Evolutionary conservation across 2,329 filamentous ascomycete species (phyloP).

Genomic region (Aspergillus novofumigatus): DNA sequence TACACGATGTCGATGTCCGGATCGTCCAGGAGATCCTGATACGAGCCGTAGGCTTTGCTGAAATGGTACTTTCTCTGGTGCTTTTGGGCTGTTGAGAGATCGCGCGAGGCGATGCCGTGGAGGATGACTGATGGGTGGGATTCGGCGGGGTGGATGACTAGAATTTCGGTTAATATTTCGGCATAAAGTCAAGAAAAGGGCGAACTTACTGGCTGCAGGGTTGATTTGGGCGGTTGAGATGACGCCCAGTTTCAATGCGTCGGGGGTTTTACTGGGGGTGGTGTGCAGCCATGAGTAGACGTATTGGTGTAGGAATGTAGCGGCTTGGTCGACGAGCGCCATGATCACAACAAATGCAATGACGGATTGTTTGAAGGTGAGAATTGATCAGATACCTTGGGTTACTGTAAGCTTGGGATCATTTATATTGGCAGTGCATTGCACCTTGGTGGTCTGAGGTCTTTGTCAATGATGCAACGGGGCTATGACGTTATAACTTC

Average conservation of each 20-base stretch:
- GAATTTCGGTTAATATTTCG: not conserved
- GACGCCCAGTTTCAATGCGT: slow-evolving; percentile 21
- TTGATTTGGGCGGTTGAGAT: slow-evolving; percentile 22
- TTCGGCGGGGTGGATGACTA: slow-evolving; percentile 3
- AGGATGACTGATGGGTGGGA: slow-evolving; percentile 40
- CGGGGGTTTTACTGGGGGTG: slow-evolving; percentile 17
- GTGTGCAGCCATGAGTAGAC: slow-evolving; percentile 18
- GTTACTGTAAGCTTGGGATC: not conserved
- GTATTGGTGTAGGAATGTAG: slow-evolving; percentile 23
- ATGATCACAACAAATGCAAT: slow-evolving; percentile 4
- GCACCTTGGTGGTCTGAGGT: not conserved
- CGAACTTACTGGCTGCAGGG: slow-evolving; percentile 10
- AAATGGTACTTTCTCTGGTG: slow-evolving; percentile 52
- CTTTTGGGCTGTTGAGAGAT: slow-evolving; percentile 42
- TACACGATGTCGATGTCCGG: slow-evolving; percentile 48
- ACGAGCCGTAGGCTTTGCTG: slow-evolving; percentile 35
- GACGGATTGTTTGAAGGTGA: not conserved
- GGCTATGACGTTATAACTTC: slow-evolving; percentile 1
- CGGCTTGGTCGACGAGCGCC: slow-evolving; percentile 22
- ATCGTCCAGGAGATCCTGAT: slow-evolving; percentile 18
- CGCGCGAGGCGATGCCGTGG: slow-evolving; percentile 51
- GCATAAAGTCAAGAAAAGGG: not conserved
- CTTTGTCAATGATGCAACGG: not conserved
- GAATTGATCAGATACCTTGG: not conserved
- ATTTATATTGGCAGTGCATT: not conserved